Evolutionary conservation across 2,329 filamentous ascomycete species (phyloP), one percentile per base, ranked within the genome.

Genomic region (Lachnellula occidentalis): DNA sequence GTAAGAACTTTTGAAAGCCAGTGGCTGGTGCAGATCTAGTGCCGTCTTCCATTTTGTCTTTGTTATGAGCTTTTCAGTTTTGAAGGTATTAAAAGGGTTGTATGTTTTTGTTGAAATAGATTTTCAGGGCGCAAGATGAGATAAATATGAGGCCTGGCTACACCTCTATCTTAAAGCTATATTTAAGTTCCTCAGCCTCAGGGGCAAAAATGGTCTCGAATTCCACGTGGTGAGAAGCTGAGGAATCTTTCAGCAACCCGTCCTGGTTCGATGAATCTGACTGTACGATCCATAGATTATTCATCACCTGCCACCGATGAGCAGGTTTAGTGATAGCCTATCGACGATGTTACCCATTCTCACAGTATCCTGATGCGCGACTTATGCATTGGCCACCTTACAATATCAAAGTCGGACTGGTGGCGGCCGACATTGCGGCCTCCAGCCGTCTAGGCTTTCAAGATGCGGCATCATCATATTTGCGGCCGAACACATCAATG

Each of bases 1-100:
- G 45, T 31, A 48, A 43, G 34, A 53, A 53, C 34, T 53, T 53
- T 22, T 53, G 45, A 14, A 53, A 34, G 37, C 50, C 50, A n/a
- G 43, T 53, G n/a, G 43, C 50, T 39, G 37, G 37, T 41, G 14
- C 37, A 19, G 37, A 41, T 41, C 37, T 17, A 19, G 37, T 19
- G 5, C 17, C 15, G 15, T 41, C 37, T 41, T 19, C 37, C 37
- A 41, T 41, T 19, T 41, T 41, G 37, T 41, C 37, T 41, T 15
- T 15, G 4, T 9, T 19, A 17, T 41, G 37, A 41, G 17, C n/a
- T 17, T 41, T 7, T 39, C 6, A 11, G 3, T 5, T 6, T 19
- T 11, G 8, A 31, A 24, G 7, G 9, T 31, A 31, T 11, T 8
- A 31, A 9, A 9, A 11, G 9, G 37, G 37, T 41, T 19, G 37